Evolutionary conservation across 1,284 basidiomycete genomes (phyloP).

Genomic region (Xerocomus amazonicus): DNA sequence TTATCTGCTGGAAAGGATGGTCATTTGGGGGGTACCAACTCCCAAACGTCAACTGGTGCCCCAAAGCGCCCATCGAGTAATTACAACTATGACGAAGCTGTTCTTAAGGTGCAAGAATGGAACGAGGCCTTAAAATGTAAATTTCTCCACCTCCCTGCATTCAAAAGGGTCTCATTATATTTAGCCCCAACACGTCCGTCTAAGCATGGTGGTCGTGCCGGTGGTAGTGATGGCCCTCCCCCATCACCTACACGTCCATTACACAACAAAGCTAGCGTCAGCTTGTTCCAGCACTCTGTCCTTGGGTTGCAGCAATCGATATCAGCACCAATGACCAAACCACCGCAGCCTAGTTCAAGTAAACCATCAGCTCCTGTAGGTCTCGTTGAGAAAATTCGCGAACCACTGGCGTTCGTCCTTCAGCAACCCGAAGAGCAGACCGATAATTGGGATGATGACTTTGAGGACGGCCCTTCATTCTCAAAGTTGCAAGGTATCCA

Average conservation of each 20-base stretch:
- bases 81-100: constrained; percentile 90
- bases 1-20: constrained; percentile 40
- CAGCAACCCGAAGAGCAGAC: constrained; percentile 78
- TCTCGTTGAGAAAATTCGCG: constrained; percentile 54
- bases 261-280: constrained; percentile 30
- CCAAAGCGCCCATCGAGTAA: constrained; percentile 61
- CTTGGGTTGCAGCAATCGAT: constrained; percentile 33
- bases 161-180: constrained; percentile 26
- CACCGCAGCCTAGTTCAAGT: constrained; percentile 17
- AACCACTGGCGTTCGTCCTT: constrained; percentile 53
- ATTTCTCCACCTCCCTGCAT: constrained; percentile 3
- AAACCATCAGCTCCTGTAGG: constrained; percentile 31
- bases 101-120: constrained; percentile 96
- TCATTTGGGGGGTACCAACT: constrained; percentile 26
- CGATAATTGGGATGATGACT: constrained; percentile 98
- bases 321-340: constrained; percentile 28
- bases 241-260: constrained; percentile 40
- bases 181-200: constrained; percentile 58
- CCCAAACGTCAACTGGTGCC: constrained; percentile 30
- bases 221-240: constrained; percentile 32
- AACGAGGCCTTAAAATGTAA: constrained; percentile 92
- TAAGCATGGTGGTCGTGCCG: constrained; percentile 52
- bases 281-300: constrained; percentile 32
- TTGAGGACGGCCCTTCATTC: constrained; percentile 88
- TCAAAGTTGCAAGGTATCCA: constrained; percentile 72